Percentiles rank a stretch among this genome's conserved stretches.
These are phyloP conservation scores for Stipa capillata DNA, from an alignment of 176 grass and related monocot species.

Conservation along the genomic window DNA sequence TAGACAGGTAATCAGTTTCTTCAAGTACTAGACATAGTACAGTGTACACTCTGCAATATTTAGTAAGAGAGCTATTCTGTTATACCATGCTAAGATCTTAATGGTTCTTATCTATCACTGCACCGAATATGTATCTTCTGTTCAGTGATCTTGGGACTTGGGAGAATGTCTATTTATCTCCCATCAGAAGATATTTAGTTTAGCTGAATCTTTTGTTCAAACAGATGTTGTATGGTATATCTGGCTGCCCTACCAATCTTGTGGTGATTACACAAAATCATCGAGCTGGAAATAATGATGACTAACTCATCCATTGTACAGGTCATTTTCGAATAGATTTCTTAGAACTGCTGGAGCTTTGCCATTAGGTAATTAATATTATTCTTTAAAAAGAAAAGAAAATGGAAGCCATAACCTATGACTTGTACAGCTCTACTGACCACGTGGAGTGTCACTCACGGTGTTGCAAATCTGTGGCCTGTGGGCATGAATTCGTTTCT, in stretches of 20 bases:
- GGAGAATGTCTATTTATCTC: not conserved
- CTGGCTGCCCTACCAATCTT: not conserved
- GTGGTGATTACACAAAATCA: not conserved
- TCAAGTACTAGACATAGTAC: not conserved
- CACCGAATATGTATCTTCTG: not conserved
- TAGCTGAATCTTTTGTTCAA: not conserved
- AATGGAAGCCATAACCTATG: not conserved
- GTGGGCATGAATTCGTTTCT: not conserved
- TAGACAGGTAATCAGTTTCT: conserved; percentile 32
- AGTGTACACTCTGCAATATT: no score
- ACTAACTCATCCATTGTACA: not conserved
- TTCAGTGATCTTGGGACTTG: not conserved
- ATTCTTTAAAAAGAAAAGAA: not conserved
- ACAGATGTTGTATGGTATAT: not conserved
- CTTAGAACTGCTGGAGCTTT: not conserved
- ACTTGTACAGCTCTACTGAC: not conserved
- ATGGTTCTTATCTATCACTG: not conserved
- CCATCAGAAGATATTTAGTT: not conserved
- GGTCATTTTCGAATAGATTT: not conserved
- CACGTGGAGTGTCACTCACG: not conserved
- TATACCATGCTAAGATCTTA: not conserved
- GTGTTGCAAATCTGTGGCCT: not conserved
- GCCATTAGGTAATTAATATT: not conserved
- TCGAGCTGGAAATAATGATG: not conserved
- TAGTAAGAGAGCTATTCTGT: not conserved